Base-by-base conservation (phyloP, 2,329 filamentous ascomycete species). In the Eurotiales sp. region DNA sequence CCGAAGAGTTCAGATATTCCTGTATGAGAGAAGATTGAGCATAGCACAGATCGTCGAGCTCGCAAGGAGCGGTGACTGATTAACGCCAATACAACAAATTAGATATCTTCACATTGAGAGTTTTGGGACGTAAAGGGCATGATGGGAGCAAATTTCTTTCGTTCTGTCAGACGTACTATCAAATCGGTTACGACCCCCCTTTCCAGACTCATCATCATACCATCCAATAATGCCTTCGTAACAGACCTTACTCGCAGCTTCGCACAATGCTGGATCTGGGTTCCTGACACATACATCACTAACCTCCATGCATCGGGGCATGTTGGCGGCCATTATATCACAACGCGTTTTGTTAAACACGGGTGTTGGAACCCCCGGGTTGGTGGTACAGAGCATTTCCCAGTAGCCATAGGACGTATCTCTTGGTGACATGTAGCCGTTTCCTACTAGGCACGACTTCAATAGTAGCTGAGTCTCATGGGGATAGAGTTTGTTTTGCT, bases 331-430 rank as follows among this genome's bases (percentile, higher is more conserved):
- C 57, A 73, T 73, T 45, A 72, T 72, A 50, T 73, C 69, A 57
- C 72, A 75, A 27, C 69, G 64, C 0, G 70, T 74, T 41, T 65
- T 57, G 52, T 73, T 73, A 59, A 74, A 73, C 11, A 74, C 53
- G 12, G 71, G 70, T 6, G 58, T 54, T 6, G 66, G 41, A 25
- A 74, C 64, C 14, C 72, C 72, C 3, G 71, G 70, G 42, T 72
- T 72, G 1, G 69, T 73, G 0, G 69, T 72, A 54, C 72, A 75
- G 8, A 73, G 67, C 0, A 71, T 75, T 50, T 74, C 72, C 68
- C 68, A 74, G 57, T 72, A 73, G 23, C 71, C 71, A 46, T 66
- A 74, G 7, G 64, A 59, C 4, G 64, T 68, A 47, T 73, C 64
- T 12, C 67, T 58, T 4, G 67, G 67, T 3, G 70, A 72, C 27